Evolutionary conservation across 768 basidiomycete species (phyloP).

Genomic region (Kwoniella mangroviensis): DNA sequence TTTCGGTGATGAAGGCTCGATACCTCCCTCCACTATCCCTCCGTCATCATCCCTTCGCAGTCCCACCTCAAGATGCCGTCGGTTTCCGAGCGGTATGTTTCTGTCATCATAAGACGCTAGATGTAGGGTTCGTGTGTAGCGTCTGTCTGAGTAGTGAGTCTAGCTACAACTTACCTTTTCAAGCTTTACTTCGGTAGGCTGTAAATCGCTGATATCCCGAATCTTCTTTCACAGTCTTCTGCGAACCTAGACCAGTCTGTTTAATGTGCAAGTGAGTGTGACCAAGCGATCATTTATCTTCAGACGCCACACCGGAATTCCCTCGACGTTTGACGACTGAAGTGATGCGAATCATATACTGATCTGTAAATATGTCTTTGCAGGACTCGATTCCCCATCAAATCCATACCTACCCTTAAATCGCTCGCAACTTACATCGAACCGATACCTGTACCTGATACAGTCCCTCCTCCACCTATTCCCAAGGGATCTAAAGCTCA

Average conservation of each 20-base stretch:
- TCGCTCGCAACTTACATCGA: slow-evolving; percentile 38
- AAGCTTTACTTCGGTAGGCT: neutral
- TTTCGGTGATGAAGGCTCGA: slow-evolving; percentile 68
- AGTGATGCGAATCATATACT: neutral
- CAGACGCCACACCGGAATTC: neutral
- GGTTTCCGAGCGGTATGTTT: slow-evolving; percentile 98
- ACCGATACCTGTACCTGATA: slow-evolving; percentile 45
- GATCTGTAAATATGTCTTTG: neutral
- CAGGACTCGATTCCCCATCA: slow-evolving; percentile 94
- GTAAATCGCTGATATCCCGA: too few relatives aligned
- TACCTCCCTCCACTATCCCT: slow-evolving; percentile 74
- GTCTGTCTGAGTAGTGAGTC: slow-evolving; percentile 92
- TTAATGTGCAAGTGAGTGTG: slow-evolving; percentile 82
- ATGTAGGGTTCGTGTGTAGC: slow-evolving; percentile 97
- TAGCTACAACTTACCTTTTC: neutral
- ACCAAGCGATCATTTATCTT: neutral
- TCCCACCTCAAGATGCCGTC: slow-evolving; percentile 91
- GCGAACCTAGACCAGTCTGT: slow-evolving; percentile 89
- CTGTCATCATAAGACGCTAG: slow-evolving; percentile 96
- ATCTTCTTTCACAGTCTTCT: slow-evolving; percentile 71
- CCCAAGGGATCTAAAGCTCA: slow-evolving; percentile 2
- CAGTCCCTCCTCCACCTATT: slow-evolving; percentile 31
- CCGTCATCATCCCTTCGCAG: slow-evolving; percentile 70
- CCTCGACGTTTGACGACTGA: neutral
- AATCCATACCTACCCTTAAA: slow-evolving; percentile 67